phyloP scores from a whole-genome alignment of 768 basidiomycete species.

The Pluteus cervinus region DNA sequence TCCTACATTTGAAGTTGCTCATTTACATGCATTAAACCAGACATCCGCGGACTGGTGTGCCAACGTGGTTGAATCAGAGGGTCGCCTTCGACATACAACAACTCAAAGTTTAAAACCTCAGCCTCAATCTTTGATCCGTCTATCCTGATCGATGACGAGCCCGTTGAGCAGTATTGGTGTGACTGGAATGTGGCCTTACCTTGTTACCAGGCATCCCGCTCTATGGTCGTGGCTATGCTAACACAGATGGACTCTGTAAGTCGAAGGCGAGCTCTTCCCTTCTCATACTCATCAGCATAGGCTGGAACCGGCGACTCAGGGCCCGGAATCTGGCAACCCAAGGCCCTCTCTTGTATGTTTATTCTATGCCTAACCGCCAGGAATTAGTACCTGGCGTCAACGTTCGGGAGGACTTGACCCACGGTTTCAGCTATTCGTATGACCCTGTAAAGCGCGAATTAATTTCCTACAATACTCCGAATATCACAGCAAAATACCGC shows the following conservation, averaged over 20 bases:
- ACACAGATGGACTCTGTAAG: conserved; percentile 61
- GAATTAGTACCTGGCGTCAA: conserved; percentile 32
- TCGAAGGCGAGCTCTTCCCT: neutral
- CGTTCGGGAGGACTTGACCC: conserved; percentile 59
- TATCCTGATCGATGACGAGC: too few species aligned
- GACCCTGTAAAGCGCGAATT: conserved; percentile 57
- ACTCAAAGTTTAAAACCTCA: too few species aligned
- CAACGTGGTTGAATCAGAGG: too few species aligned
- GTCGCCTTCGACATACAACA: too few species aligned
- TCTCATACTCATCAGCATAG: conserved; percentile 23
- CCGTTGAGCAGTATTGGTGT: too few species aligned
- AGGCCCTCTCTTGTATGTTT: conserved; percentile 51
- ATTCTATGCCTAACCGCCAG: conserved; percentile 6
- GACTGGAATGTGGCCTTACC: too few species aligned
- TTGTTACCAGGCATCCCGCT: conserved; percentile 80
- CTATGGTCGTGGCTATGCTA: conserved; percentile 74
- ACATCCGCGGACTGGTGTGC: too few species aligned
- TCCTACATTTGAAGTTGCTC: too few species aligned
- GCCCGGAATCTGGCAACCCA: conserved; percentile 75
- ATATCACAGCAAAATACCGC: conserved; percentile 60
- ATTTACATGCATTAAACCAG: too few species aligned
- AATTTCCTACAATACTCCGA: conserved; percentile 72
- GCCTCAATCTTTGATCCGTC: too few species aligned
- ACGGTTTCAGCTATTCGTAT: conserved; percentile 77
- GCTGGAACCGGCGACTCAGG: conserved; percentile 68